Percentiles rank a stretch among this genome's conserved stretches.
Conservation (phyloP, 73 alveolate species). For the Stentor roeselii region DNA sequence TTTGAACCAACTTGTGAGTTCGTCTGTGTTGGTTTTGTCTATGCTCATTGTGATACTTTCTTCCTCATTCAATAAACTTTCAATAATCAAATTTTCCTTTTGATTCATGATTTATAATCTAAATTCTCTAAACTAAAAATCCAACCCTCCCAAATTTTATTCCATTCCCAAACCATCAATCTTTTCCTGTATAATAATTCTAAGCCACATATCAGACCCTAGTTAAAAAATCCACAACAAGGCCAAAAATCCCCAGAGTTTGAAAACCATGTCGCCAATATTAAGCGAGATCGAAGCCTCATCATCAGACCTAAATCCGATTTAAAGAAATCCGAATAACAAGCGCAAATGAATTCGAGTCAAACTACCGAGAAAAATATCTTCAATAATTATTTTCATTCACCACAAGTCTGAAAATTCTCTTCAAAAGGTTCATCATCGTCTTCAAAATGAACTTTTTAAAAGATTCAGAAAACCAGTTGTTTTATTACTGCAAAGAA, state of each 20-base stretch:
- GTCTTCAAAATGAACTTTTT: conserved; percentile 46
- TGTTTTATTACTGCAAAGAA: conserved; percentile 42
- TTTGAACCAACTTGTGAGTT: too few species aligned
- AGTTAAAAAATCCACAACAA: not conserved
- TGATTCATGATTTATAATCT: not conserved
- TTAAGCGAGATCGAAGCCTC: conserved; percentile 33
- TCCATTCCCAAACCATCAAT: not conserved
- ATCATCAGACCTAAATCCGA: conserved; percentile 45
- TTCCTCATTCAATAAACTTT: too few species aligned
- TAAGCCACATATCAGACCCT: conserved; percentile 26
- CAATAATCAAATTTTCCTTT: too few species aligned
- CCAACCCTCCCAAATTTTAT: not conserved
- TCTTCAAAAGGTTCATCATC: conserved; percentile 48
- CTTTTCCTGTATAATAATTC: not conserved
- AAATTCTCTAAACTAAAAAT: not conserved
- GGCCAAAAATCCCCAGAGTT: not conserved
- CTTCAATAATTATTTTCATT: conserved; percentile 44
- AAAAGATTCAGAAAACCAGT: conserved; percentile 54
- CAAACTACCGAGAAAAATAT: conserved; percentile 26
- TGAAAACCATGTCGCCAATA: conserved; percentile 23
- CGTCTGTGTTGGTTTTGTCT: too few species aligned
- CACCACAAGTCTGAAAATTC: conserved; percentile 50
- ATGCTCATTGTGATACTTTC: too few species aligned
- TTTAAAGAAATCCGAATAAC: conserved; percentile 44
- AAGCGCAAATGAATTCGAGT: conserved; percentile 48